phyloP scores from a whole-genome alignment of 2,329 filamentous ascomycete genomes.

The Fusarium burgessii region DNA sequence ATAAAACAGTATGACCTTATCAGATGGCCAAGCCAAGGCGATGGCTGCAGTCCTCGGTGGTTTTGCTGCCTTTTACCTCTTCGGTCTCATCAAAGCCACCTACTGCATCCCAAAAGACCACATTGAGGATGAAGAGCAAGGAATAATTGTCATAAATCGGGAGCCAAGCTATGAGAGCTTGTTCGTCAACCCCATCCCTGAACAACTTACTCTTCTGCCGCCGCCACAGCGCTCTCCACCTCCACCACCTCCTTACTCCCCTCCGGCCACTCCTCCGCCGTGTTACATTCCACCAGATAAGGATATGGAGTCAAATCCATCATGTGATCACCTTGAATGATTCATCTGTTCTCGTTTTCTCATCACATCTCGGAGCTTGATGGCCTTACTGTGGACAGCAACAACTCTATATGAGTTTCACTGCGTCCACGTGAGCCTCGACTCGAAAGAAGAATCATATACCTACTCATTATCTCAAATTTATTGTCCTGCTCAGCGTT shows the following conservation, averaged over 20 bases:
- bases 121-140: not conserved
- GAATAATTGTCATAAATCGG: not conserved
- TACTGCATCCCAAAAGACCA: not conserved
- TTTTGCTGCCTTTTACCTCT: not conserved
- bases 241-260: not conserved
- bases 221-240: no score
- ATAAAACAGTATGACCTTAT: not conserved
- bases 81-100: not conserved
- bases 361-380: not conserved
- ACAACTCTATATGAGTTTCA: not conserved
- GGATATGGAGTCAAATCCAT: not conserved
- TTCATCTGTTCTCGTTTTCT: not conserved
- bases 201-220: not conserved
- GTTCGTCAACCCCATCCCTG: not conserved
- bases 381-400: not conserved
- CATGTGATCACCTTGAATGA: not conserved
- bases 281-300: not conserved
- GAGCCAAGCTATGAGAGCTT: not conserved
- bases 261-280: not conserved
- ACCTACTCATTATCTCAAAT: not conserved
- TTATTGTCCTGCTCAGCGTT: no score
- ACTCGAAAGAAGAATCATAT: not conserved
- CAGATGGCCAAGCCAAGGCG: fast-evolving
- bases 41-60: not conserved
- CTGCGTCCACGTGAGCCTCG: not conserved